Base-by-base conservation (phyloP, 371 early-diverging fungal genomes). In the Syncephalastrum racemosum region DNA sequence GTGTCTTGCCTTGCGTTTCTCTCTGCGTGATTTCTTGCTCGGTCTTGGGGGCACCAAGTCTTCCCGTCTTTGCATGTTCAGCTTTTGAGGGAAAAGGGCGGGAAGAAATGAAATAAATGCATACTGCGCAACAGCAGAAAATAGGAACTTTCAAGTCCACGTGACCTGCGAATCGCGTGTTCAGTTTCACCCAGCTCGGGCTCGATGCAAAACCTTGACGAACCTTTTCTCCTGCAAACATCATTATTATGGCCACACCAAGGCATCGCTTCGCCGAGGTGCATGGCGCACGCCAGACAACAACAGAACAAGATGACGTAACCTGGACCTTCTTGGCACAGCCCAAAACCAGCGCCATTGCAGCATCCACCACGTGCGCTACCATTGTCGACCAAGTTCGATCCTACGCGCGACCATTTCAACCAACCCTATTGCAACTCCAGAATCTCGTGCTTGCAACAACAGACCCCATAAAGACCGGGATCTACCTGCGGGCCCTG, bases 241-340 rank as follows among this genome's bases (percentile, higher is more conserved):
- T n/a, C n/a, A n/a, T n/a, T n/a, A n/a, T 31, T 31, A 31, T 31
- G 36, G 36, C 36, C 36, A 12, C 36, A 31, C 36, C 41, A 3
- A 46, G 24, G 43, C 76, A 76, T 55, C 62, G 76, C 19, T 70
- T 70, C 56, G 68, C 63, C 13, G 66, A 72, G 50, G 67, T 76
- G n/a, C 71, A 73, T 18, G 62, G 63, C 36, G 56, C 66, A 31
- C 25, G 53, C 20, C 53, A 10, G 12, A 8, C 36, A 31, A 31
- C 45, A 22, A 1, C 51, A 18, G 50, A 55, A 10, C 14, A 46
- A 25, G 39, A 45, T 15, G 54, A 64, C 7, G 51, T 49, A 15
- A 31, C 64, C 7, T 76, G 73, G 76, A 19, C 56, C 2, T 22
- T 53, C 2, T 24, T 70, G 36, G 60, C 64, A 8, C 56, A 58